These are phyloP conservation scores for Cyberlindnera xylosilytica DNA, from an alignment of 805 yeast genomes.

Conservation along the genomic window DNA sequence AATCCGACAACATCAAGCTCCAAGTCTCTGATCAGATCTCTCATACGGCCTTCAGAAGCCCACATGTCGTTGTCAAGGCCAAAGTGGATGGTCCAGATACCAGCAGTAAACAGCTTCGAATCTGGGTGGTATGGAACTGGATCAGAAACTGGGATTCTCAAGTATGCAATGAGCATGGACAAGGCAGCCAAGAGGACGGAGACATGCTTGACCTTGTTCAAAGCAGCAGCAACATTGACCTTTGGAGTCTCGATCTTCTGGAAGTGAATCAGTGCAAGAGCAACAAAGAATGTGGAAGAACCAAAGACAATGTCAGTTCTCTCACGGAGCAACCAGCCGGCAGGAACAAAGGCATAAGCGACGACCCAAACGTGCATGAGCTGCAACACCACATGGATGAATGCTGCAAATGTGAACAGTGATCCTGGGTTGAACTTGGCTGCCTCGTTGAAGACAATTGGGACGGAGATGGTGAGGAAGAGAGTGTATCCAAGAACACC, in stretches of 20 bases:
- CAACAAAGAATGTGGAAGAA: constrained; percentile 49
- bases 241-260: constrained; percentile 5
- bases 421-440: constrained; percentile 54
- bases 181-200: constrained; percentile 40
- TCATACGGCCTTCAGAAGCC: constrained; percentile 92
- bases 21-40: constrained; percentile 75
- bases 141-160: constrained; percentile 54
- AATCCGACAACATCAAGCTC: constrained; percentile 90
- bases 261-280: constrained; percentile 44
- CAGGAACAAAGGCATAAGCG: constrained; percentile 98
- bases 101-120: constrained; percentile 78
- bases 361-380: constrained; percentile 95
- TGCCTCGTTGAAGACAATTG: constrained; percentile 57
- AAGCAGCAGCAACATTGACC: constrained; percentile 7
- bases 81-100: constrained; percentile 98
- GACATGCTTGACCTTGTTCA: constrained; percentile 21
- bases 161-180: constrained; percentile 49
- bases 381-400: constrained; percentile 50
- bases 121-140: constrained; percentile 69
- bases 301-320: constrained; percentile 75
- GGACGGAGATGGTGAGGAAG: constrained; percentile 60
- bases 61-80: constrained; percentile 98
- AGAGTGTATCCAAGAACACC: constrained; percentile 74
- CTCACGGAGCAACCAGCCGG: constrained; percentile 84
- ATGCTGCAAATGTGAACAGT: constrained; percentile 46